Evolutionary conservation across 1,284 basidiomycete species (phyloP).

Genomic region (Cystobasidium pallidum): DNA sequence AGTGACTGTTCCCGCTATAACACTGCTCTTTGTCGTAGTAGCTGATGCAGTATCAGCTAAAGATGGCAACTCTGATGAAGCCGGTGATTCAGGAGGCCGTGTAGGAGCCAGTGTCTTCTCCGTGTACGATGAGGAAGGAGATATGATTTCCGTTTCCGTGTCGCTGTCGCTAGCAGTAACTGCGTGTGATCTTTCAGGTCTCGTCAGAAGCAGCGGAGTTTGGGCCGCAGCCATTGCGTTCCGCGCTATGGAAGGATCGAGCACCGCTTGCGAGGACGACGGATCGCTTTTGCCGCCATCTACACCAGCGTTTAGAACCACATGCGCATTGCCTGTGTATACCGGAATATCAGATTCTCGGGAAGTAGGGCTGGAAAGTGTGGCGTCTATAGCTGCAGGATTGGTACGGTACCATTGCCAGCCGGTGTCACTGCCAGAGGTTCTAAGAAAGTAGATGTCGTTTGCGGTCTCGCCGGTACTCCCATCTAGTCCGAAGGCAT

Average conservation of each 20-base stretch:
- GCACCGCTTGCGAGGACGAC: not conserved
- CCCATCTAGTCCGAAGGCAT: constrained; percentile 54
- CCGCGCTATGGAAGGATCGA: not conserved
- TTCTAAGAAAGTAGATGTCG: constrained; percentile 48
- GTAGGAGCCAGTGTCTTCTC: not conserved
- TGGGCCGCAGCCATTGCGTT: constrained; percentile 9
- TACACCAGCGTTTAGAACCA: not conserved
- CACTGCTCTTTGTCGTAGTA: constrained; percentile 45
- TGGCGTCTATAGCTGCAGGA: constrained; percentile 33
- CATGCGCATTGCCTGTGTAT: constrained; percentile 1
- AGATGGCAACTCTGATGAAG: constrained; percentile 29
- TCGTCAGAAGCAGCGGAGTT: constrained; percentile 4
- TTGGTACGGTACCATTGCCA: constrained; percentile 41
- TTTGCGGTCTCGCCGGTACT: constrained; percentile 26
- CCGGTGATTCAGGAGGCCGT: not conserved
- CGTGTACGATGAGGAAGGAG: not conserved
- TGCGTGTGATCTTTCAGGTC: not conserved
- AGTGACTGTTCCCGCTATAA: constrained; percentile 52
- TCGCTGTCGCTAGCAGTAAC: not conserved
- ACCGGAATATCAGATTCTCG: not conserved
- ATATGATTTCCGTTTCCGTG: not conserved
- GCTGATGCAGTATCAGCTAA: constrained; percentile 26
- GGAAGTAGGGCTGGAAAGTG: not conserved
- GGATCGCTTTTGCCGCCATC: constrained; percentile 35
- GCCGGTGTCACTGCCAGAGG: constrained; percentile 29